These are phyloP conservation scores for Solanum hybrid DNA, from an alignment of 305 asterid genomes.

Conservation along the genomic window DNA sequence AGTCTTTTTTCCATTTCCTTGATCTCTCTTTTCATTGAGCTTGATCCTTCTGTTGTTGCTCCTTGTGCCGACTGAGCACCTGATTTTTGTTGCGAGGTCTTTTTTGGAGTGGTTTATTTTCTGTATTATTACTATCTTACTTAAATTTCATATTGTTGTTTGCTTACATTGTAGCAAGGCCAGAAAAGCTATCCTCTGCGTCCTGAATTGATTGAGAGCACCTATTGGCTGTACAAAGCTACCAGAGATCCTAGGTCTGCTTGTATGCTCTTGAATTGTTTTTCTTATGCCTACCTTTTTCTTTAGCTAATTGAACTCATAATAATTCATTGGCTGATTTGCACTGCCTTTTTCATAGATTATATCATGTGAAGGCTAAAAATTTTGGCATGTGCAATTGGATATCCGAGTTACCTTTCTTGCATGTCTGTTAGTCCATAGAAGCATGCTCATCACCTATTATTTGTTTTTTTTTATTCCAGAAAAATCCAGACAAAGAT, in stretches of 20 bases:
- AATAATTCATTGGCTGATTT: neutral
- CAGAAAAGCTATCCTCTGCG: constrained; percentile 97
- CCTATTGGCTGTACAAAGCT: constrained; percentile 97
- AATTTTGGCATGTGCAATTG: neutral
- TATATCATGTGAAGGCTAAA: neutral
- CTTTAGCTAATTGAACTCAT: neutral
- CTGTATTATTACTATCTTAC: constrained; percentile 4
- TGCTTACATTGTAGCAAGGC: constrained; percentile 56
- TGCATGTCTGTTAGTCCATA: neutral
- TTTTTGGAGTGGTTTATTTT: neutral
- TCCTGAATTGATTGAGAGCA: constrained; percentile 94
- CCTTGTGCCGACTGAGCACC: neutral
- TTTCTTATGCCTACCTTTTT: neutral
- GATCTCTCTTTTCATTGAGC: neutral
- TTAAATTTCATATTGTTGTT: constrained; percentile 10
- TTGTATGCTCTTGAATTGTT: constrained; percentile 5
- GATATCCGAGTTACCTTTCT: neutral
- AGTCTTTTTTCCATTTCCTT: neutral
- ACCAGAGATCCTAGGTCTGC: constrained; percentile 81
- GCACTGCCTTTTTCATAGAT: neutral
- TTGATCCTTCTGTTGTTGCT: neutral
- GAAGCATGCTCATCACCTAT: neutral
- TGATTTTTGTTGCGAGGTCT: neutral
- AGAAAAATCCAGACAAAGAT: neutral
- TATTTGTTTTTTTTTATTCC: neutral